Percentiles rank a stretch among this genome's conserved stretches.
Evolutionary conservation across 352 stramenopile genomes (phyloP).

Genomic region (Globisporangium yorkense): DNA sequence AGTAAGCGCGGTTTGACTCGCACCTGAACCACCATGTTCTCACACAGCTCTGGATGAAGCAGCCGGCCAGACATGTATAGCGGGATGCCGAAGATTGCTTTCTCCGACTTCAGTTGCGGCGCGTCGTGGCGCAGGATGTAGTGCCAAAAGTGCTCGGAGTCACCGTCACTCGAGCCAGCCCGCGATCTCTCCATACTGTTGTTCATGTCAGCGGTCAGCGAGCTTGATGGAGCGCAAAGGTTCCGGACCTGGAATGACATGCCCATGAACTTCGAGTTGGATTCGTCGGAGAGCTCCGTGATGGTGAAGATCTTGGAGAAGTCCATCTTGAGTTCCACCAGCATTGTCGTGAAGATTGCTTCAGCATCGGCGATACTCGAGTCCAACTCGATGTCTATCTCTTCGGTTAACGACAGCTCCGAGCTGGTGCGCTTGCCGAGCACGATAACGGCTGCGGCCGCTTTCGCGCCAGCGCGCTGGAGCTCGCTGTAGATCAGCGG

Average conservation of each 20-base stretch:
- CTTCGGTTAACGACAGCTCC: slow-evolving; percentile 16
- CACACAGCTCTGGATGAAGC: slow-evolving; percentile 74
- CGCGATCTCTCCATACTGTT: not conserved
- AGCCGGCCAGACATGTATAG: slow-evolving; percentile 83
- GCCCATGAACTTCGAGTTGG: slow-evolving; percentile 85
- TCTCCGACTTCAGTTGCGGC: slow-evolving; percentile 53
- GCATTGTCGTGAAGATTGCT: slow-evolving; percentile 82
- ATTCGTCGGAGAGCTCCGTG: slow-evolving; percentile 75
- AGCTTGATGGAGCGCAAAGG: slow-evolving; percentile 2
- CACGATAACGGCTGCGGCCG: slow-evolving; percentile 71
- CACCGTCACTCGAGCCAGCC: not conserved
- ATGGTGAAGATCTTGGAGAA: slow-evolving; percentile 82
- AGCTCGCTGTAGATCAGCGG: slow-evolving; percentile 73
- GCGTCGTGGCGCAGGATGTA: slow-evolving; percentile 56
- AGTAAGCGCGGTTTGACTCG: not conserved
- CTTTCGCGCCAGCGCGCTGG: slow-evolving; percentile 75
- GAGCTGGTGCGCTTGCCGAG: slow-evolving; percentile 64
- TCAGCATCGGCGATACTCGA: slow-evolving; percentile 74
- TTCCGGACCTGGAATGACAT: slow-evolving; percentile 62
- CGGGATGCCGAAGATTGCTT: slow-evolving; percentile 74
- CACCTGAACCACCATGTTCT: slow-evolving; percentile 83
- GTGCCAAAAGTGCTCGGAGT: slow-evolving; percentile 57
- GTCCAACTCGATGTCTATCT: slow-evolving; percentile 56
- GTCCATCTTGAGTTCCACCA: slow-evolving; percentile 86
- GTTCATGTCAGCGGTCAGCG: not conserved